Base-by-base conservation (phyloP, 768 basidiomycete genomes). In the Hysterangium stoloniferum region DNA sequence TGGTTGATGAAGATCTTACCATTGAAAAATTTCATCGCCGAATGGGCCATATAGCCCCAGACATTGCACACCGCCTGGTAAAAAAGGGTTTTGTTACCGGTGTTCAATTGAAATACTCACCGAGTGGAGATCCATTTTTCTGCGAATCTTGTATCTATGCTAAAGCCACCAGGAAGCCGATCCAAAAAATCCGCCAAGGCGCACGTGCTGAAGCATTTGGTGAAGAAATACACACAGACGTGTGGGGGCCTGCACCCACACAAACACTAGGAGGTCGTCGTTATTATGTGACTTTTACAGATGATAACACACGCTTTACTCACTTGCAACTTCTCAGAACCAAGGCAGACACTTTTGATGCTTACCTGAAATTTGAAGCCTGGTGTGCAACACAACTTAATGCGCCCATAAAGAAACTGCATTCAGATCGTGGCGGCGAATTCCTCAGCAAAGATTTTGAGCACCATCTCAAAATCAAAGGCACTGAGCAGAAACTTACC, bases 131-230 rank as follows among this genome's bases (percentile, higher is more conserved):
- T 25, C 31, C 47, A 6, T 35, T 33, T 17, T 34, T 52, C n/a
- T 53, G 52, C 52, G 52, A 53, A 12, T 43, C 47, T 1, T 53
- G 52, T 20, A 52, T 20, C 12, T 28, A 53, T 6, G 48, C 52
- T 3, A 53, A 50, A 33, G 19, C 45, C 4, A 50, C 52, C 25
- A 2, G 7, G 2, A 66, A 68, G 50, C n/a, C n/a, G n/a, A n/a
- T n/a, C n/a, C n/a, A n/a, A 8, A 8, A 17, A 24, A 3, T 28
- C 25, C 25, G 4, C 4, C 27, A 46, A 28, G 1, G 25, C 25
- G 32, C 27, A 4, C 45, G 32, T 15, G 45, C 45, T 7, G 12
- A 7, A 13, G 45, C 8, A 15, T 38, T 46, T 34, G 45, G 45
- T 31, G 45, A 31, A 6, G 45, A 46, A 19, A 31, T 46, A 5